Conservation (phyloP, 73 alveolate species). For the Paramecium primaurelia region DNA sequence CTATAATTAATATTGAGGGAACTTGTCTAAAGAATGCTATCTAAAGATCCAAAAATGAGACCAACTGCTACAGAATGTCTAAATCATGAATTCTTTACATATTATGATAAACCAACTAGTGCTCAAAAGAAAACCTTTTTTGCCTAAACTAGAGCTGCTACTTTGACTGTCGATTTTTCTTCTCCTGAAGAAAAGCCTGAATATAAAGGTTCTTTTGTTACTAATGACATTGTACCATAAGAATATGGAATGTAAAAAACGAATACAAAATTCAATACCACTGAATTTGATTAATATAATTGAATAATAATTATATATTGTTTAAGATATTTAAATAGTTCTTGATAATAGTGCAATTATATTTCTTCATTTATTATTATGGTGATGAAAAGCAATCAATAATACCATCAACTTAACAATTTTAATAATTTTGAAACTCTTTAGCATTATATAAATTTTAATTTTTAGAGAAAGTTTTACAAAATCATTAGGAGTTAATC, state of each 20-base stretch:
- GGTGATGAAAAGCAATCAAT: too few species aligned
- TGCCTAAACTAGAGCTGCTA: not conserved
- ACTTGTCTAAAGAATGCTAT: not conserved
- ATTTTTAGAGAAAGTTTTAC: too few species aligned
- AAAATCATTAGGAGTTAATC: too few species aligned
- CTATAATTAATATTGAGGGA: not conserved
- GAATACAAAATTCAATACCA: not conserved
- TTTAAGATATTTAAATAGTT: not conserved
- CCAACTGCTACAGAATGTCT: not conserved
- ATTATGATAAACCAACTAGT: not conserved
- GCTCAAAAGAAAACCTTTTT: not conserved
- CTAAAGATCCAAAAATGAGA: not conserved
- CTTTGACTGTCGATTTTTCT: not conserved
- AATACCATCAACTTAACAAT: too few species aligned
- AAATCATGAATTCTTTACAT: not conserved
- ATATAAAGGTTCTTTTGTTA: conserved; percentile 16
- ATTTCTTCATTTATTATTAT: too few species aligned
- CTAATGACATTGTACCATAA: not conserved
- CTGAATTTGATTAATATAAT: conserved; percentile 12
- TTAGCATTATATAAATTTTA: too few species aligned
- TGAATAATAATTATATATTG: not conserved
- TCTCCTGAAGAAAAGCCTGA: not conserved
- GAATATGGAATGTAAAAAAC: not conserved
- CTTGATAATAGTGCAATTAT: too few species aligned
- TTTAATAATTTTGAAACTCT: too few species aligned